These are phyloP conservation scores for Phtheirospermum japonicum DNA, from an alignment of 257 asterid species.

Conservation along the genomic window DNA sequence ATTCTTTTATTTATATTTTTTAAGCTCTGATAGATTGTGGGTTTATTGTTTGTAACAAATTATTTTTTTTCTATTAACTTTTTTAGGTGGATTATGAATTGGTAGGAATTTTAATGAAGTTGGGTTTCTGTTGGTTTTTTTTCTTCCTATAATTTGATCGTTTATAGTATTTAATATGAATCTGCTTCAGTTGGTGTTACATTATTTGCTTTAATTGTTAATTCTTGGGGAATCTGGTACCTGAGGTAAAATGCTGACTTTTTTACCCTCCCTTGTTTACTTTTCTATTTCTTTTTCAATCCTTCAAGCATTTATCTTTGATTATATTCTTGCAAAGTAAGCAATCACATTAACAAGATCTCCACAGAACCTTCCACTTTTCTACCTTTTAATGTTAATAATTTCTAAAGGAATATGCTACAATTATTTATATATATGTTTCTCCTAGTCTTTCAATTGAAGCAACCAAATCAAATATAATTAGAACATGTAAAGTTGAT, in stretches of 20 bases:
- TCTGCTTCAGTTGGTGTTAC: conserved; percentile 22
- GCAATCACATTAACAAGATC: not conserved
- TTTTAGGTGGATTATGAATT: no score
- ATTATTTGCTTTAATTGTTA: conserved; percentile 1
- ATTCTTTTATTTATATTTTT: no score
- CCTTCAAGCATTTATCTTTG: not conserved
- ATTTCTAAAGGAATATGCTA: conserved; percentile 20
- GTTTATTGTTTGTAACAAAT: no score
- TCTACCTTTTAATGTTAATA: not conserved
- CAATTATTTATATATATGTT: not conserved
- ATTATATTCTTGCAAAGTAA: conserved; percentile 2
- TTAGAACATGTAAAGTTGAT: no score
- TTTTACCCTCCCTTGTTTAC: not conserved
- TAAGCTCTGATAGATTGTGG: no score
- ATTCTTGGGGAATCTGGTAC: conserved; percentile 29
- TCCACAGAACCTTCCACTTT: conserved; percentile 19
- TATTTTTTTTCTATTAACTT: no score
- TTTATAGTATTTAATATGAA: conserved; percentile 10
- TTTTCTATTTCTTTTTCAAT: not conserved
- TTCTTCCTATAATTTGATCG: conserved; percentile 17
- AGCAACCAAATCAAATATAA: not conserved
- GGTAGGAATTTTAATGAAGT: no score
- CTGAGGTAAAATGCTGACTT: conserved; percentile 10
- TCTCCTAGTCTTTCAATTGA: conserved; percentile 1
- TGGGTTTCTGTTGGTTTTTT: not conserved